phyloP scores from a whole-genome alignment of 352 stramenopile genomes.

The Globisporangium viniferum region DNA sequence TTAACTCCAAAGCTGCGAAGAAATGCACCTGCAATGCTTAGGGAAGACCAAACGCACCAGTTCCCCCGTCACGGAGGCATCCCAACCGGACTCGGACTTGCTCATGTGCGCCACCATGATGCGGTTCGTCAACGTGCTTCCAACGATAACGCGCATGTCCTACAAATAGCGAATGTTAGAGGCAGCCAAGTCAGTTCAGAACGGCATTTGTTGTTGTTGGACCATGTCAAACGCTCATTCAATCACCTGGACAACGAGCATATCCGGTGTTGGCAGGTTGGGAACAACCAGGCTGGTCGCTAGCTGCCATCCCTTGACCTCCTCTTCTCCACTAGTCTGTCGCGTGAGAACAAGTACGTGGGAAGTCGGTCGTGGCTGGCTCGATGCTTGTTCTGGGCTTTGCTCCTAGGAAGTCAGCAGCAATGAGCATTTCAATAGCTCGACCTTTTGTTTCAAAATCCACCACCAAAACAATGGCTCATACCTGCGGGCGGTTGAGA shows the following conservation, averaged over 20 bases:
- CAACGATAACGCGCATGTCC: constrained; percentile 36
- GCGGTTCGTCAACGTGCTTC: constrained; percentile 37
- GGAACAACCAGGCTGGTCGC: constrained; percentile 22
- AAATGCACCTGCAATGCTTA: neutral
- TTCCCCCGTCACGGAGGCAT: constrained; percentile 31
- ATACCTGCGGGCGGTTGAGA: constrained; percentile 16
- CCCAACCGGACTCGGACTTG: constrained; percentile 29
- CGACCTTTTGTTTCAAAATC: no score
- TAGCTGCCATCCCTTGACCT: constrained; percentile 19
- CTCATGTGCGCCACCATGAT: constrained; percentile 37
- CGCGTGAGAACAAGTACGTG: constrained; percentile 26
- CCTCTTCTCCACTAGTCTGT: constrained; percentile 3
- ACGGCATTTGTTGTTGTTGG: neutral
- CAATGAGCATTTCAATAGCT: neutral
- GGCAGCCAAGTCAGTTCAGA: neutral
- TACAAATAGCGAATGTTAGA: constrained; percentile 8
- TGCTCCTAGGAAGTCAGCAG: constrained; percentile 2
- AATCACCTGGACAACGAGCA: constrained; percentile 44
- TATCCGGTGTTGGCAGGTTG: constrained; percentile 30
- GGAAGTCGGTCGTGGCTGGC: constrained; percentile 18
- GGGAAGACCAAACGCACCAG: constrained; percentile 25
- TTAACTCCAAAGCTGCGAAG: neutral
- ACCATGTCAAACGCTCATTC: neutral
- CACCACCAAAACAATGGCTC: neutral
- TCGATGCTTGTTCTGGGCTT: neutral